Evolutionary conservation across 106 monocot species (phyloP).

Genomic region (Allium fistulosum): DNA sequence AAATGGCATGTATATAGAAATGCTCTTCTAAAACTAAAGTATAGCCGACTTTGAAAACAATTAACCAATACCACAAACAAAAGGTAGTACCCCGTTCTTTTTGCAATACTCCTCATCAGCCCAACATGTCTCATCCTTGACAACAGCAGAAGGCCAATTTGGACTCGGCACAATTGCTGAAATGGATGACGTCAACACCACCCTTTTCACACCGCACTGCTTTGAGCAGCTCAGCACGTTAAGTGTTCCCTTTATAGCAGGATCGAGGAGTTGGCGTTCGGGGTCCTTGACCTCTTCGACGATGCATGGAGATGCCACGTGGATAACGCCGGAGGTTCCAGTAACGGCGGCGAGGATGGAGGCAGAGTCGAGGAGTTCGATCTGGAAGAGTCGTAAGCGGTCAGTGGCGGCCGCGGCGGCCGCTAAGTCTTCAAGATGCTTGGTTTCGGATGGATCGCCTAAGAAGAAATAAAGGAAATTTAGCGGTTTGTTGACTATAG

Average conservation of each 20-base stretch:
- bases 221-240: constrained; percentile 82
- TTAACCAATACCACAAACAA: too few species aligned
- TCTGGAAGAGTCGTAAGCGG: constrained; percentile 43
- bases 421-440: constrained; percentile 31
- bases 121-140: constrained; percentile 35
- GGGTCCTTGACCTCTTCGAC: constrained; percentile 64
- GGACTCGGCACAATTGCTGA: constrained; percentile 10
- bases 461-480: not conserved
- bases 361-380: constrained; percentile 45
- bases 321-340: constrained; percentile 51
- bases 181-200: constrained; percentile 22
- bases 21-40: too few species aligned
- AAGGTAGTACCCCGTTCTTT: constrained; percentile 12
- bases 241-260: constrained; percentile 84
- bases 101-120: constrained; percentile 25
- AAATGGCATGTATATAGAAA: too few species aligned
- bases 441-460: constrained; percentile 70
- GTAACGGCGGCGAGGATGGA: constrained; percentile 38
- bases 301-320: constrained; percentile 66
- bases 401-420: constrained; percentile 24
- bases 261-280: constrained; percentile 62
- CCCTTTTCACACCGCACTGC: constrained; percentile 37
- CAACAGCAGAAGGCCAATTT: constrained; percentile 11
- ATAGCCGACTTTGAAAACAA: too few species aligned
- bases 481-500: not conserved